These are phyloP conservation scores for Thuidium tamariscinum DNA, from an alignment of 225 moss, liverwort and hornwort species.

Conservation along the genomic window DNA sequence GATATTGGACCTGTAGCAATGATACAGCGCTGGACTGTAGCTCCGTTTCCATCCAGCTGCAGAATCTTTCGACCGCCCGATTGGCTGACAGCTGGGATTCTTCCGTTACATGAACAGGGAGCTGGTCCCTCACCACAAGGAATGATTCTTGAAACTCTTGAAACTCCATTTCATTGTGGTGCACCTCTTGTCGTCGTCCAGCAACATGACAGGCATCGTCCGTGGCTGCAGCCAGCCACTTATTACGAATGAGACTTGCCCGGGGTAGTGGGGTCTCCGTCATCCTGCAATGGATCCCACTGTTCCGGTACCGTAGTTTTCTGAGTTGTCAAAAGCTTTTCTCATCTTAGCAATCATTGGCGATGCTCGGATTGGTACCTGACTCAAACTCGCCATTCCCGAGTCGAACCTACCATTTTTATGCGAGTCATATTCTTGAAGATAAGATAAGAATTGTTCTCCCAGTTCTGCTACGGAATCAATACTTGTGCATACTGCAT, in stretches of 20 bases:
- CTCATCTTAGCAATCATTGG: slow-evolving; percentile 15
- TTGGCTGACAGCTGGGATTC: neutral
- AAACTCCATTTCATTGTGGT: neutral
- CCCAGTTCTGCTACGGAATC: neutral
- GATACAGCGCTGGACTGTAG: neutral
- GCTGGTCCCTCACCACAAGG: neutral
- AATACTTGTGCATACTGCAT: neutral
- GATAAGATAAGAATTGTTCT: slow-evolving; percentile 4
- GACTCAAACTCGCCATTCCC: neutral
- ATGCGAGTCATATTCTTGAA: neutral
- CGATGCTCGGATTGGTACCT: neutral
- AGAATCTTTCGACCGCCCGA: neutral
- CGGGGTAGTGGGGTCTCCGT: neutral
- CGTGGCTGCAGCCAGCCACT: neutral
- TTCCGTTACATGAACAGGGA: neutral
- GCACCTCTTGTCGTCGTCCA: neutral
- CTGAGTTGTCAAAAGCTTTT: neutral
- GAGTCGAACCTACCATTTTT: neutral
- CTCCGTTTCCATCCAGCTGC: neutral
- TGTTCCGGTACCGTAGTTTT: neutral
- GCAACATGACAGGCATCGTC: neutral
- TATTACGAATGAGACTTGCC: neutral
- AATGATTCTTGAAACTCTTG: neutral
- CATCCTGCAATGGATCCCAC: neutral
- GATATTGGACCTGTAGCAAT: neutral